Evolutionary conservation across 257 asterid species (phyloP), one percentile per base, ranked within the genome.

Genomic region (Fraxinus anomala): DNA sequence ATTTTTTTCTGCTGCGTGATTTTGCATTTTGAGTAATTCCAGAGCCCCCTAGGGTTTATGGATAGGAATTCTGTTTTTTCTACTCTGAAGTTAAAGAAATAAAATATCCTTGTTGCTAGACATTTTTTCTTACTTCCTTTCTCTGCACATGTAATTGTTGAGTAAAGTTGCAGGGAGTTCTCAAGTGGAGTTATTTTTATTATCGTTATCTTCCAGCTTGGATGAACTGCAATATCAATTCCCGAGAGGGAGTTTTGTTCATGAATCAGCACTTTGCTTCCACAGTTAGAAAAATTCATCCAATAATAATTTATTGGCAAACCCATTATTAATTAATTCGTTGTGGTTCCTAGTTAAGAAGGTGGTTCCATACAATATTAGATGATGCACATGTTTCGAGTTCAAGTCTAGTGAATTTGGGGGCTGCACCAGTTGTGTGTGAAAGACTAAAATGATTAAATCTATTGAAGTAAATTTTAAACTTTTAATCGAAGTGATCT

Each of bases 191-290:
- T 59, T 59, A 59, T 59, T 59, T 56, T 7, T 59, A 59, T 59
- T 21, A 6, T 21, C 68, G 8, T 23, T 6, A 59, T 23, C 31
- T 59, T 16, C 68, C 26, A 59, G 31, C 10, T 59, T 59, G 68
- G 68, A 59, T 23, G 68, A 59, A 59, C 31, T 59, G 68, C 68
- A 59, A n/a, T 54, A 54, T 54, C 24, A 54, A 54, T 54, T 54
- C 63, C 63, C 63, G 11, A 54, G 63, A 54, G 23, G 63, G 23
- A 54, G 63, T 54, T 56, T 17, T 56, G 1, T n/a, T 23, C 11
- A 21, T 59, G 13, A 23, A 21, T 59, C 68, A 59, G 30, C 31
- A 21, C 68, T 59, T 59, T 59, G 68, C 68, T 59, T 59, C 31
- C 14, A 19, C 30, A n/a, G 31, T 21, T 23, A 13, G 21, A 13